Base-by-base conservation (phyloP, 129 eudicot genomes). In the Daucus carota region DNA sequence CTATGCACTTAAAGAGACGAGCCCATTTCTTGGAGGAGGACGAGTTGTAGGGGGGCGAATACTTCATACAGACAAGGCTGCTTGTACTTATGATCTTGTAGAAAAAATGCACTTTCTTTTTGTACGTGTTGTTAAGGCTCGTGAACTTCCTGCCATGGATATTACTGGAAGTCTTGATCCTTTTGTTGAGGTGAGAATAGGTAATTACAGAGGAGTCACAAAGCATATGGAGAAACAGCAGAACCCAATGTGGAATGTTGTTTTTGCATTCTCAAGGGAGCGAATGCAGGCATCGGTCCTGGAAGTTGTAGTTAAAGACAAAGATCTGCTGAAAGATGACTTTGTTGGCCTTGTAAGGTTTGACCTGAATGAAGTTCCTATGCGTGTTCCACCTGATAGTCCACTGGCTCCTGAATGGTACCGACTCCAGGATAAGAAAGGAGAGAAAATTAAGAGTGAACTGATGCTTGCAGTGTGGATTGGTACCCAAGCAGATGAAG, bases 381-480 rank as follows among this genome's bases (percentile, higher is more conserved):
- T 88, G 85, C 86, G 97, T 63, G 97, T 93, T 76, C 98, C 98
- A 26, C 98, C 98, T 1, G 98, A 93, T 80, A 93, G 98, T 75
- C 98, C 98, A 5, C 73, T 93, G 80, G 98, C 98, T 70, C 98
- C 98, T 0, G 91, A 93, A 75, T 93, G 98, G 97, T 93, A 93
- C 81, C 85, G 92, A 46, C 88, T 88, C 17, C 87, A 88, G 78
- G 96, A 91, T 75, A 93, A 91, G 85, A 91, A 87, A 74, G 93
- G 93, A 29, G 97, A 93, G 43, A 87, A 90, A 87, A 88, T 91
- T 68, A 93, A 89, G 78, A 92, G 98, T 28, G 98, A 93, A 86
- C 81, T 93, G 66, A 93, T 93, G 98, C 85, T 93, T 62, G 98
- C 98, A 1, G 97, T 93, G 3, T 93, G 98, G 98, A 87, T 93